phyloP scores from a whole-genome alignment of 768 basidiomycete species.

The Dioszegia hungarica region DNA sequence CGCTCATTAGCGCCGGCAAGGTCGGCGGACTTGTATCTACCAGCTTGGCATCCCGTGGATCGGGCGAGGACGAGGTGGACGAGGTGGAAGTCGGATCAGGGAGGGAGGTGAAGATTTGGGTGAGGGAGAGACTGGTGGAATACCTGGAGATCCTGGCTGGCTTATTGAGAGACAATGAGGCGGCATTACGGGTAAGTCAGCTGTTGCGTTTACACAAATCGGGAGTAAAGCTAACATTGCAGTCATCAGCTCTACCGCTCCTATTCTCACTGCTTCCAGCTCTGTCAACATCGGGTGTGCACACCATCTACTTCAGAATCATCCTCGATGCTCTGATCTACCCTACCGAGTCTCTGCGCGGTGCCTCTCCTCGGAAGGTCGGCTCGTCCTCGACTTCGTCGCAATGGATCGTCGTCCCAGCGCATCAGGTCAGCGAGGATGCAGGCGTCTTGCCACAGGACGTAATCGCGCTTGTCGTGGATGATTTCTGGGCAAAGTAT shows the following conservation, averaged over 20 bases:
- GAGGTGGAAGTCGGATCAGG: conserved; percentile 47
- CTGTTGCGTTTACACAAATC: not conserved
- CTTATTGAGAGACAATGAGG: conserved; percentile 72
- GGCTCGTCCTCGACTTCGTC: not conserved
- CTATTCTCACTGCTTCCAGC: conserved; percentile 13
- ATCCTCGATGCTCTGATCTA: conserved; percentile 19
- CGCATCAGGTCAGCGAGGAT: conserved; percentile 38
- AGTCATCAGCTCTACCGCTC: conserved; percentile 37
- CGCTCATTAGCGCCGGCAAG: conserved; percentile 60
- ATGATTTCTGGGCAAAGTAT: conserved; percentile 45
- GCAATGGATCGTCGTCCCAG: conserved; percentile 19
- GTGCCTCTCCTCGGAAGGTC: conserved; percentile 8
- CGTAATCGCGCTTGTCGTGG: conserved; percentile 31
- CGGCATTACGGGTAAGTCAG: conserved; percentile 62
- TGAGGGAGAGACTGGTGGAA: conserved; percentile 66
- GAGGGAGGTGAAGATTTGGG: conserved; percentile 59
- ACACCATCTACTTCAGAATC: conserved; percentile 33
- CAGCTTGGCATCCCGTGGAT: not conserved
- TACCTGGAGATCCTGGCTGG: conserved; percentile 67
- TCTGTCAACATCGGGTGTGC: conserved; percentile 32
- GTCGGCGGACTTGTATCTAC: conserved; percentile 44
- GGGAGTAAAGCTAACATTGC: not conserved
- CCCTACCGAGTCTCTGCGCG: conserved; percentile 34
- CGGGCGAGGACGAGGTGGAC: conserved; percentile 21
- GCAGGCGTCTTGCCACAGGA: conserved; percentile 36